phyloP scores from a whole-genome alignment of 1,139 yeast genomes.

The Tardiomyces depauwii region DNA sequence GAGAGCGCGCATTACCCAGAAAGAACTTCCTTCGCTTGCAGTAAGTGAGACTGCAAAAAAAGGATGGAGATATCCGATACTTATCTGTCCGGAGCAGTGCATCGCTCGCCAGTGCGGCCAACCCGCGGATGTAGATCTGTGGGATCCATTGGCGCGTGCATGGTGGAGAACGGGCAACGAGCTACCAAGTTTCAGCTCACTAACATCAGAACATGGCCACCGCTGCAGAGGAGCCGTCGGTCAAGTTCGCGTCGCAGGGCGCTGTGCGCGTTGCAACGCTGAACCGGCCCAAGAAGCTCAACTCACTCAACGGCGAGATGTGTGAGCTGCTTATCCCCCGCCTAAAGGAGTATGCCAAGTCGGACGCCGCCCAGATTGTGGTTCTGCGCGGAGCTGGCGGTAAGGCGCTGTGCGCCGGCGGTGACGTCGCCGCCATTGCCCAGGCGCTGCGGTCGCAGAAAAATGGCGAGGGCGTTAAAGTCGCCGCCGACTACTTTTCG shows the following conservation, averaged over 20 bases:
- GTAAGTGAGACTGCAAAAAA: too few relatives aligned
- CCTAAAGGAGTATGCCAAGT: conserved; percentile 63
- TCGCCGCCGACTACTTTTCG: conserved; percentile 57
- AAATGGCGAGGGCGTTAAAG: conserved; percentile 22
- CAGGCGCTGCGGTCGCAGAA: conserved; percentile 36
- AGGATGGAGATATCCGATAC: too few relatives aligned
- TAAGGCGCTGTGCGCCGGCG: conserved; percentile 56
- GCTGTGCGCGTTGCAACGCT: conserved; percentile 66
- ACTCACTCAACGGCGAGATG: conserved; percentile 78
- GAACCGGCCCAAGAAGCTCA: conserved; percentile 74
- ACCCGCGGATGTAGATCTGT: too few relatives aligned
- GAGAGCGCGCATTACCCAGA: too few relatives aligned
- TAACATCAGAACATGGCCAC: conserved; percentile 5
- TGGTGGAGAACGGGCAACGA: too few relatives aligned
- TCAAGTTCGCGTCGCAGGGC: conserved; percentile 49
- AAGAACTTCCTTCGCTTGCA: too few relatives aligned
- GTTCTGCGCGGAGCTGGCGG: conserved; percentile 58
- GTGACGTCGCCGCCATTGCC: conserved; percentile 74
- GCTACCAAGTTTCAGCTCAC: too few relatives aligned
- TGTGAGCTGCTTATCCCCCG: conserved; percentile 64
- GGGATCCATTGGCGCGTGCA: too few relatives aligned
- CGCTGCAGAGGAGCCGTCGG: conserved; percentile 32
- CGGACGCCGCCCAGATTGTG: conserved; percentile 51
- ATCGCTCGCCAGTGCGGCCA: too few relatives aligned
- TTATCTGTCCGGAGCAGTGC: too few relatives aligned